Percentiles rank a stretch among this genome's conserved stretches.
These are phyloP conservation scores for Tulasnella sp. DNA, from an alignment of 768 basidiomycete species.

Conservation along the genomic window DNA sequence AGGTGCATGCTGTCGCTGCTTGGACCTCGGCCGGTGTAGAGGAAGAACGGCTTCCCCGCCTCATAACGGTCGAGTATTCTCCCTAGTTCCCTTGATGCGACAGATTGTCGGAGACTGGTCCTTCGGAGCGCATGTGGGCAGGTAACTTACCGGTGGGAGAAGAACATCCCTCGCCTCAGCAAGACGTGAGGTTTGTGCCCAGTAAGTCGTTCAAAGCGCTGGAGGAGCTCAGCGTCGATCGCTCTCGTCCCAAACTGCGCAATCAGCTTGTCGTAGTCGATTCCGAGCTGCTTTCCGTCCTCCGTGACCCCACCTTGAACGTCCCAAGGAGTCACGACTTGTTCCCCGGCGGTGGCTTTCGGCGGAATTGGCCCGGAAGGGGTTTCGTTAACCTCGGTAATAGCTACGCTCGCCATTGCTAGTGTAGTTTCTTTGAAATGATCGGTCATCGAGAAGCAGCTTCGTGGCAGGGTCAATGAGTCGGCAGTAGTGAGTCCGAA, in stretches of 20 bases:
- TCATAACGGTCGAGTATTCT: constrained; percentile 93
- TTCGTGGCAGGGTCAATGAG: background rate
- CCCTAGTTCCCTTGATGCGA: constrained; percentile 71
- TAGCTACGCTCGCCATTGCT: constrained; percentile 25
- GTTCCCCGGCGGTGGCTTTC: constrained; percentile 41
- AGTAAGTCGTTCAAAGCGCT: constrained; percentile 87
- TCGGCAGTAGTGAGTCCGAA: constrained; percentile 15
- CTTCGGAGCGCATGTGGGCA: background rate
- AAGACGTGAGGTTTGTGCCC: constrained; percentile 84
- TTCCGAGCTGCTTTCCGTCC: constrained; percentile 87
- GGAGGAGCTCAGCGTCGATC: constrained; percentile 70
- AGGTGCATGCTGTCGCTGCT: constrained; percentile 96
- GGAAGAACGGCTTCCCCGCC: constrained; percentile 93
- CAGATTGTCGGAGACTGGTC: background rate
- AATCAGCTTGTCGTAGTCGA: constrained; percentile 95
- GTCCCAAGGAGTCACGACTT: constrained; percentile 96
- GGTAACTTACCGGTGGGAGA: constrained; percentile 84
- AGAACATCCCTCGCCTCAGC: constrained; percentile 90
- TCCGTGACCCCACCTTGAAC: constrained; percentile 85
- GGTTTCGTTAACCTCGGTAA: constrained; percentile 16
- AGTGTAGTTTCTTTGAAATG: constrained; percentile 25
- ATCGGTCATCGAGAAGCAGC: constrained; percentile 12
- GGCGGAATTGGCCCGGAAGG: constrained; percentile 13
- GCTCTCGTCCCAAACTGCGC: constrained; percentile 88
- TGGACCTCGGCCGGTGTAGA: constrained; percentile 97